A percentile compares a stretch with the other conserved stretches of the same genome.
phyloP scores from a whole-genome alignment of 2,329 filamentous ascomycete species.

The Graphiopsis chlorocephala region DNA sequence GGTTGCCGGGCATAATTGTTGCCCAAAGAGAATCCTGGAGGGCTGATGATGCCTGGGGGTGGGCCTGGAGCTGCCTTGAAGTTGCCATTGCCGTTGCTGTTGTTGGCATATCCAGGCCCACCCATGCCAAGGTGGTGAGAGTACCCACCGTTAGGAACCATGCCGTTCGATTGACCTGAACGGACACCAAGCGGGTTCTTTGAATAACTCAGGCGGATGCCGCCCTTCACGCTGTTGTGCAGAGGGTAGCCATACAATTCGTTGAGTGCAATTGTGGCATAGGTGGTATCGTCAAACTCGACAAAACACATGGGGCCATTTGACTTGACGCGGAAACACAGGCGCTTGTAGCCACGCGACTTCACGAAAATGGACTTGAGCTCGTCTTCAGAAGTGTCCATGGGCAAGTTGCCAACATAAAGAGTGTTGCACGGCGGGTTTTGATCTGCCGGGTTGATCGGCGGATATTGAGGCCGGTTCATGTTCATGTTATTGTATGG shows the following conservation, averaged over 20 bases:
- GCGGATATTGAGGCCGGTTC: constrained; percentile 68
- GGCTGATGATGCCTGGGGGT: constrained; percentile 74
- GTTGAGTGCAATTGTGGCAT: constrained; percentile 84
- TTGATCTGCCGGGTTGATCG: constrained; percentile 90
- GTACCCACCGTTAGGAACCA: constrained; percentile 51
- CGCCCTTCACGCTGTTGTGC: constrained; percentile 90
- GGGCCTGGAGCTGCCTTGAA: constrained; percentile 59
- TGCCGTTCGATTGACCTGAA: constrained; percentile 63
- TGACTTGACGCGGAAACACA: constrained; percentile 91
- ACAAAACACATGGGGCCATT: constrained; percentile 99
- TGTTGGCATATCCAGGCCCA: constrained; percentile 42
- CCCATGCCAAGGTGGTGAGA: constrained; percentile 49
- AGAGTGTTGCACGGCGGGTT: constrained; percentile 97
- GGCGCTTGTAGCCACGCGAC: constrained; percentile 88
- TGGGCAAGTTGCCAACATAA: constrained; percentile 93
- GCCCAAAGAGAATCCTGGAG: constrained; percentile 49
- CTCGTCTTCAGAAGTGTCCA: constrained; percentile 92
- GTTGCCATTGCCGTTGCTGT: constrained; percentile 30
- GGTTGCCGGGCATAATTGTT: constrained; percentile 7
- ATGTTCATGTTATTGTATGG: constrained; percentile 60
- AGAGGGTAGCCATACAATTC: constrained; percentile 84
- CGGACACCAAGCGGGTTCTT: constrained; percentile 95
- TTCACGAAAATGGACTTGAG: constrained; percentile 90
- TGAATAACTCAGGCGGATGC: constrained; percentile 92
- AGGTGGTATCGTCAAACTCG: constrained; percentile 91